phyloP scores from a whole-genome alignment of 139 green algal species.

The Micractinium conductrix region DNA sequence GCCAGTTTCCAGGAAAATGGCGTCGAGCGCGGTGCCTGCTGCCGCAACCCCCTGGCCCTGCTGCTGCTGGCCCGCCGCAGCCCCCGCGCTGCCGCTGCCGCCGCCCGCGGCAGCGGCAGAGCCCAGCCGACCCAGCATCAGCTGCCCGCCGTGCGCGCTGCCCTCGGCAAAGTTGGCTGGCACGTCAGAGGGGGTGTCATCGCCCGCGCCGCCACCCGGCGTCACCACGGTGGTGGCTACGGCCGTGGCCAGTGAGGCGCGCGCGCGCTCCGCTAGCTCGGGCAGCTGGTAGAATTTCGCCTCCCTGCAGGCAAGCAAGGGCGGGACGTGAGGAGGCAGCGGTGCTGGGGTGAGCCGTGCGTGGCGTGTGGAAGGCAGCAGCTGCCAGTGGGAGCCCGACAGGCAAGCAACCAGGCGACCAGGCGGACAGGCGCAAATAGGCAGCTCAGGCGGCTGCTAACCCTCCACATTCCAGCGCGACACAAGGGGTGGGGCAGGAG shows the following conservation, averaged over 20 bases:
- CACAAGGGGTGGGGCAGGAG: no score
- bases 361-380: not conserved
- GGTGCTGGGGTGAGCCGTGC: not conserved
- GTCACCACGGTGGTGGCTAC: not conserved
- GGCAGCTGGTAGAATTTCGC: slow-evolving; percentile 52
- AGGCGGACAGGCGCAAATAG: not conserved
- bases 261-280: slow-evolving; percentile 20
- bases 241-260: not conserved
- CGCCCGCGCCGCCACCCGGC: not conserved
- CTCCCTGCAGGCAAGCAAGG: slow-evolving; percentile 34
- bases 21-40: slow-evolving; percentile 21
- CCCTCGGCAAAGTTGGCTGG: slow-evolving; percentile 23
- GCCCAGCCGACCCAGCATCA: slow-evolving; percentile 6
- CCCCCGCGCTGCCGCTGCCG: not conserved
- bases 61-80: not conserved
- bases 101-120: not conserved
- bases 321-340: not conserved
- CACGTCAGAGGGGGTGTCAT: slow-evolving; percentile 26
- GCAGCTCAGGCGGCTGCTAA: not conserved
- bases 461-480: no score
- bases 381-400: not conserved
- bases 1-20: slow-evolving; percentile 46
- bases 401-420: not conserved
- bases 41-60: not conserved
- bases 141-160: slow-evolving; percentile 8